Conservation (phyloP, 1,284 basidiomycete genomes). For the Apiotrichum montevideense region DNA sequence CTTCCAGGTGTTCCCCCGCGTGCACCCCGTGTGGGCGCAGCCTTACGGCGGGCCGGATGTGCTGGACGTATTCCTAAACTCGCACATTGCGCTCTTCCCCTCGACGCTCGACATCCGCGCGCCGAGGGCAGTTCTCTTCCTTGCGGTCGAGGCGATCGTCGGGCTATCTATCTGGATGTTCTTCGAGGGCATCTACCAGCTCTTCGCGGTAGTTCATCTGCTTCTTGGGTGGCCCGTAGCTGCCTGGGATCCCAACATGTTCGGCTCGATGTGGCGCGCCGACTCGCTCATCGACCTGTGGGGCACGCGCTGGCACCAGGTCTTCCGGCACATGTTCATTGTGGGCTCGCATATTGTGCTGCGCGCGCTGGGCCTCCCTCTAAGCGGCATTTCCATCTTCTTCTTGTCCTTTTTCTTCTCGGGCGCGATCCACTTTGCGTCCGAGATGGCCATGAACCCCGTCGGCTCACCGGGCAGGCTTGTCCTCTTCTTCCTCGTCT, state of each 20-base stretch:
- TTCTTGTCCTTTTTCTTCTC: slow-evolving; percentile 36
- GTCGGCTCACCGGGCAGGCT: slow-evolving; percentile 13
- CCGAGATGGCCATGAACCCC: slow-evolving; percentile 33
- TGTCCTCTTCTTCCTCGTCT: slow-evolving; percentile 32
- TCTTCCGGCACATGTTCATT: slow-evolving; percentile 16
- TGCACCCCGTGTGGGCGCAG: neutral
- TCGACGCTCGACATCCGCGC: slow-evolving; percentile 7
- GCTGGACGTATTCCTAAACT: neutral
- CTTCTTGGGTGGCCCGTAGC: slow-evolving; percentile 26
- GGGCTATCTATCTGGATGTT: slow-evolving; percentile 26
- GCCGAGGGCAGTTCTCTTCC: slow-evolving; percentile 15
- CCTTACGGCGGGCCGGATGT: slow-evolving; percentile 10
- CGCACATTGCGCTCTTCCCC: slow-evolving; percentile 24
- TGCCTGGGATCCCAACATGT: slow-evolving; percentile 39
- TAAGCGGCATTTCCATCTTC: slow-evolving; percentile 21
- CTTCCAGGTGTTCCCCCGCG: slow-evolving; percentile 5
- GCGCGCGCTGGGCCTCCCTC: slow-evolving; percentile 16
- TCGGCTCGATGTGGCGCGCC: slow-evolving; percentile 33
- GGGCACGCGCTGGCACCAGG: slow-evolving; percentile 46
- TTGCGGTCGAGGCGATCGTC: slow-evolving; percentile 21
- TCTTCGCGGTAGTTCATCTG: slow-evolving; percentile 22
- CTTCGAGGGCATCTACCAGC: slow-evolving; percentile 35
- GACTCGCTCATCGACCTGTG: slow-evolving; percentile 44
- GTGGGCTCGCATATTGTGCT: neutral
- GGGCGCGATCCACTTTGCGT: slow-evolving; percentile 35